These are phyloP conservation scores for Chrysanthemum seticuspe DNA, from an alignment of 129 eudicot species.

Conservation along the genomic window DNA sequence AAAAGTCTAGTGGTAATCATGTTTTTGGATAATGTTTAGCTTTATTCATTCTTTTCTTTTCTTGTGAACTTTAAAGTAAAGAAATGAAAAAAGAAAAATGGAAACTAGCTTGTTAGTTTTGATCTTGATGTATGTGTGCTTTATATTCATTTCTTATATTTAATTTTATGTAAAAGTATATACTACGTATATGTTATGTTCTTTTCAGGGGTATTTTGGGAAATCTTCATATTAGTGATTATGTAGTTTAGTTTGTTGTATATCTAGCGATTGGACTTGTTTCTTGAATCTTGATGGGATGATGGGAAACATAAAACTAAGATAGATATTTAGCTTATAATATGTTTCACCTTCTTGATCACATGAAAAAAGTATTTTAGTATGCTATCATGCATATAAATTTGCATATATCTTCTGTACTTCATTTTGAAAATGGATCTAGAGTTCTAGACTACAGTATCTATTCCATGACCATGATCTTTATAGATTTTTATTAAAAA, in stretches of 20 bases:
- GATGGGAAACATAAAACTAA: not conserved
- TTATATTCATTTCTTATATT: not conserved
- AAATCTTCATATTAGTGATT: slow-evolving; percentile 12
- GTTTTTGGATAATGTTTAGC: slow-evolving; percentile 22
- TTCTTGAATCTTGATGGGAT: slow-evolving; percentile 2
- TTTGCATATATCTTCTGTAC: slow-evolving; percentile 17
- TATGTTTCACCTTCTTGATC: slow-evolving; percentile 24
- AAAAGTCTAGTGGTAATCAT: slow-evolving; percentile 16
- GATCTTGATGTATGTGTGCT: slow-evolving; percentile 20
- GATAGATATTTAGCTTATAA: not conserved
- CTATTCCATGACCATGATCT: slow-evolving; percentile 10
- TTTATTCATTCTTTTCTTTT: slow-evolving; percentile 2
- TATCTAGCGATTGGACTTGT: slow-evolving; percentile 21
- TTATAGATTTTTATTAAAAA: not conserved
- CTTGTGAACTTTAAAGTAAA: not conserved
- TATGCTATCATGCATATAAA: slow-evolving; percentile 2
- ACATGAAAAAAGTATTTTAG: slow-evolving; percentile 13
- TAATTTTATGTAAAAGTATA: slow-evolving; percentile 2
- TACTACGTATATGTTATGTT: not conserved
- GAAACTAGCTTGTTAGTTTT: not conserved
- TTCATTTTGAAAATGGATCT: not conserved
- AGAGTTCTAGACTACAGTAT: slow-evolving; percentile 8
- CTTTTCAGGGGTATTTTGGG: slow-evolving; percentile 30
- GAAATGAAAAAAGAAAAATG: not conserved
- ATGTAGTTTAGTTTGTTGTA: slow-evolving; percentile 3